Conservation (phyloP, 140 eudicot genomes). For the Anethum foeniculum region DNA sequence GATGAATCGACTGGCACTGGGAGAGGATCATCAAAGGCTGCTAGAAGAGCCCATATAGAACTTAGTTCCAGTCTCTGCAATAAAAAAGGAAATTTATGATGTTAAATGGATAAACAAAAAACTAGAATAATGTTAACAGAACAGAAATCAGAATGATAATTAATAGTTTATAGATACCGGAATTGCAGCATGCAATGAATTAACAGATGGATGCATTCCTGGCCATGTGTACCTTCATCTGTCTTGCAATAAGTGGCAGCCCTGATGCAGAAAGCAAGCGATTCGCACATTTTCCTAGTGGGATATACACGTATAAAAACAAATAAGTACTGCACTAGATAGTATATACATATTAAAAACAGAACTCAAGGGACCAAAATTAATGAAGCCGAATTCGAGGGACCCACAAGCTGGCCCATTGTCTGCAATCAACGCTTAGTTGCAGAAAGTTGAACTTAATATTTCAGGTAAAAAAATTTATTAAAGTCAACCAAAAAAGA, state of each 20-base stretch:
- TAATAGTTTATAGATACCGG: background rate
- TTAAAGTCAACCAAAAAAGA: background rate
- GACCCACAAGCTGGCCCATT: background rate
- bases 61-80: conserved; percentile 74
- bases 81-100: background rate
- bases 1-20: conserved; percentile 45
- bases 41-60: conserved; percentile 95
- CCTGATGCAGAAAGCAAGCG: conserved; percentile 91
- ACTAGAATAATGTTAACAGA: background rate
- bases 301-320: conserved; percentile 9
- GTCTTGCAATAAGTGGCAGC: conserved; percentile 85
- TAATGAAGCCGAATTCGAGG: background rate
- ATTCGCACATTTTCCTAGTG: conserved; percentile 92
- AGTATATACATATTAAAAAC: background rate
- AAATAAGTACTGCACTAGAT: background rate
- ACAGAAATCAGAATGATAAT: background rate
- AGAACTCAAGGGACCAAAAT: background rate
- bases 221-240: conserved; percentile 67
- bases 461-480: background rate
- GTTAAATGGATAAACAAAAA: background rate
- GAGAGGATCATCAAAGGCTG: conserved; percentile 91
- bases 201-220: background rate
- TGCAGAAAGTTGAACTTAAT: background rate
- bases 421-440: background rate
- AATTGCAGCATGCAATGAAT: background rate